Evolutionary conservation across 2,329 filamentous ascomycete species (phyloP), one percentile per base, ranked within the genome.

Genomic region (Lachnellula suecica): DNA sequence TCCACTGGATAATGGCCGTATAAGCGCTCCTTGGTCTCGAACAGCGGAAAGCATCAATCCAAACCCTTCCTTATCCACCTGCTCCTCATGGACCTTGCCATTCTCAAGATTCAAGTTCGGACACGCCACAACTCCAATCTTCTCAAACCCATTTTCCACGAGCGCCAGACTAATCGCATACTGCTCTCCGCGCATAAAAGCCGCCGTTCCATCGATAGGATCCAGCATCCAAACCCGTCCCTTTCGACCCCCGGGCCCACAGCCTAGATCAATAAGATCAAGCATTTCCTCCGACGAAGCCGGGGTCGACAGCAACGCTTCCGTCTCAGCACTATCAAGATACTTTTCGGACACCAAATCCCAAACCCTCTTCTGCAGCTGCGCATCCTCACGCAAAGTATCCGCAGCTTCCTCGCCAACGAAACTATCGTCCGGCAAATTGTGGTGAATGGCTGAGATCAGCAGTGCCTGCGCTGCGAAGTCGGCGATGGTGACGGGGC

Each of bases 401-500:
- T 72, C 73, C 1, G 81, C 76, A 57, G 77, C 77, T 65, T 86
- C 83, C 66, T 87, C 83, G 51, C 82, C 83, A 37, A 87, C 71
- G 57, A 85, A 83, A n/a, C 64, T 63, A 59, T 85, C 82, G 2
- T 67, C 56, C 0, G 82, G 81, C 58, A 82, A 85, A 43, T 68
- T 72, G 24, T 68, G 66, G 61, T 77, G 79, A 42, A 85, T 69
- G 24, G 79, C 76, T 51, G 72, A 72, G 60, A 84, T 84, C 59
- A 87, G 74, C 31, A 85, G 71, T 9, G 82, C 82, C 65, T 87
- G 83, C 2, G 80, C 78, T 37, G 80, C 82, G 62, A 85, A 85
- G 64, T 86, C 83, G 53, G 81, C 82, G 34, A 83, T 76, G 1
- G 83, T 85, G 46, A 87, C 83, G 22, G 83, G 83, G 0, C 77